Percentiles rank a stretch among this genome's conserved stretches.
These are phyloP conservation scores for Nicotiana undulata DNA, from an alignment of 257 asterid species.

Conservation along the genomic window DNA sequence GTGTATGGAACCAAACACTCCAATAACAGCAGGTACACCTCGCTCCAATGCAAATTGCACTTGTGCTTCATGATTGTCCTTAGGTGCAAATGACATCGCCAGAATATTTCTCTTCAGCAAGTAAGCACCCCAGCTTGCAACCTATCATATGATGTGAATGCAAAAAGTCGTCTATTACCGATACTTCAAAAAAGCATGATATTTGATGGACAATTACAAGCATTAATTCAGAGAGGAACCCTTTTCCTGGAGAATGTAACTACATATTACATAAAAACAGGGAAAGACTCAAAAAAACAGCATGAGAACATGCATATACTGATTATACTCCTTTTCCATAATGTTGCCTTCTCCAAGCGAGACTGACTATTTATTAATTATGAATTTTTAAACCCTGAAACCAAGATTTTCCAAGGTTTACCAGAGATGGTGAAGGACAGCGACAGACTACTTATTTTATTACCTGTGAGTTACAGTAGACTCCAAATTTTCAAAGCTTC, in stretches of 20 bases:
- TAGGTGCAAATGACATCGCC: conserved; percentile 88
- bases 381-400: not conserved
- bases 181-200: not conserved
- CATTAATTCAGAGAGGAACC: not conserved
- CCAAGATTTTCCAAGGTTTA: not conserved
- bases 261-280: not conserved
- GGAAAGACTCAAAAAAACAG: not conserved
- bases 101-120: conserved; percentile 73
- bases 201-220: not conserved
- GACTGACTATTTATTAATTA: not conserved
- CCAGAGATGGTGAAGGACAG: not conserved
- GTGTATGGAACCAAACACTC: conserved; percentile 73
- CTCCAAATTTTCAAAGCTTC: not conserved
- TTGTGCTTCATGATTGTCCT: conserved; percentile 94
- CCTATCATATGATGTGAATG: conserved; percentile 20
- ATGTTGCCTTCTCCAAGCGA: not conserved
- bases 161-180: not conserved
- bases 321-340: not conserved
- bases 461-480: not conserved
- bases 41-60: conserved; percentile 94
- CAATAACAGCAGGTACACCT: conserved; percentile 88
- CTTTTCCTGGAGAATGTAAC: not conserved
- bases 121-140: conserved; percentile 98
- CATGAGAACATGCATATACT: not conserved
- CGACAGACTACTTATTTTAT: not conserved